Evolutionary conservation across 2,329 filamentous ascomycete genomes (phyloP).

Genomic region (Colletotrichum cordylinicola): DNA sequence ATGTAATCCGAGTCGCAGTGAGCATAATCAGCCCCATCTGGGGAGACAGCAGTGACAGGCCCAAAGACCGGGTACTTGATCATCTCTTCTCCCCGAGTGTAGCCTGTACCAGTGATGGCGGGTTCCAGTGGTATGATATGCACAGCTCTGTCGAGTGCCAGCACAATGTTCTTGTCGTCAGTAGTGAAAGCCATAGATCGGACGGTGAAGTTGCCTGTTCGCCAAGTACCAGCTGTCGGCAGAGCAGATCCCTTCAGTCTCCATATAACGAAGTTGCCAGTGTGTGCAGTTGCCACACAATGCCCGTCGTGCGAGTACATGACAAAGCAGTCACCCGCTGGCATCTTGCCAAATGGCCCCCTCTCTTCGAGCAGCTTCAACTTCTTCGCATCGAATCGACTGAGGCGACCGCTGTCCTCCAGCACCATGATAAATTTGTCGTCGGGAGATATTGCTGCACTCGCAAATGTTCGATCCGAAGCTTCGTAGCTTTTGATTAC

Average conservation of each 20-base stretch:
- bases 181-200: not conserved
- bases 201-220: not conserved
- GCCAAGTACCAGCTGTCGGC: not conserved
- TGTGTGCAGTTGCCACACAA: not conserved
- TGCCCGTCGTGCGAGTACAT: not conserved
- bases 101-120: not conserved
- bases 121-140: not conserved
- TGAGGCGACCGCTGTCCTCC: not conserved
- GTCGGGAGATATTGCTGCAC: not conserved
- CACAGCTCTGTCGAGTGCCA: not conserved
- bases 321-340: not conserved
- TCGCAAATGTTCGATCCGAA: not conserved
- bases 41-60: not conserved
- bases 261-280: not conserved
- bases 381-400: not conserved
- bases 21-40: not conserved
- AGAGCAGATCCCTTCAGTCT: not conserved
- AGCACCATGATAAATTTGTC: not conserved
- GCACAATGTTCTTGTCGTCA: not conserved
- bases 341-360: not conserved
- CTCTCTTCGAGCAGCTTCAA: not conserved
- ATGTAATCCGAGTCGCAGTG: not conserved
- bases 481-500: not conserved
- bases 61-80: not conserved
- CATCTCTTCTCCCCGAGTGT: not conserved